Evolutionary conservation across 331 rosid species (phyloP), one percentile per base, ranked within the genome.

Genomic region (Cydonia oblonga): DNA sequence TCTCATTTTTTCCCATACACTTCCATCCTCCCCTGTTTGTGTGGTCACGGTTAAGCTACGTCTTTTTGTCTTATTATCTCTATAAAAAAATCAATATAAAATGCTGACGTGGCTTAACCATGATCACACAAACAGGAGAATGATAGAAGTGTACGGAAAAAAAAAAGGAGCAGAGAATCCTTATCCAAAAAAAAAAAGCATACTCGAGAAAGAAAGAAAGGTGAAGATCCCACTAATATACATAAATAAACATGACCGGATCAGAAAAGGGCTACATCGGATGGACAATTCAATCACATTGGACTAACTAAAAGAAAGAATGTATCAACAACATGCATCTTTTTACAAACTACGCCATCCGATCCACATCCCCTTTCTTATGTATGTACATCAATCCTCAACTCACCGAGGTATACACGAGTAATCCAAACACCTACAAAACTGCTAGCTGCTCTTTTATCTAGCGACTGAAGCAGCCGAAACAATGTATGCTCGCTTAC

Each of bases 401-500:
- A 33, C 68, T 12, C 63, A 46, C n/a, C n/a, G 53, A 46, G 3
- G n/a, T 46, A 5, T 5, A 46, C 53, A 46, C n/a, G 8, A 46
- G 53, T 9, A 15, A 46, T 22, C 77, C 64, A 14, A 61, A 64
- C 76, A 75, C 82, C 72, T 62, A 77, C 81, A 88, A 88, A 86
- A 90, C 81, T 77, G 79, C 75, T 75, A 83, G 81, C 91, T 80
- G 79, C 92, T 32, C 77, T 80, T 81, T 80, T 78, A 71, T 72
- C 84, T 77, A 62, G 66, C 68, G 78, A 75, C 87, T 78, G 82
- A 73, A 86, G 90, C 95, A 83, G 89, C 89, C 80, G 62, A 75
- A 83, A 80, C 81, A 81, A 85, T 51, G 26, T 15, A 30, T 22
- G 73, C 11, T 19, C 64, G 65, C 67, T 28, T 28, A 15, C 5